Percentiles rank a stretch among this genome's conserved stretches.
Conservation (phyloP, 1,284 basidiomycete species). For the Ganoderma leucocontextum region DNA sequence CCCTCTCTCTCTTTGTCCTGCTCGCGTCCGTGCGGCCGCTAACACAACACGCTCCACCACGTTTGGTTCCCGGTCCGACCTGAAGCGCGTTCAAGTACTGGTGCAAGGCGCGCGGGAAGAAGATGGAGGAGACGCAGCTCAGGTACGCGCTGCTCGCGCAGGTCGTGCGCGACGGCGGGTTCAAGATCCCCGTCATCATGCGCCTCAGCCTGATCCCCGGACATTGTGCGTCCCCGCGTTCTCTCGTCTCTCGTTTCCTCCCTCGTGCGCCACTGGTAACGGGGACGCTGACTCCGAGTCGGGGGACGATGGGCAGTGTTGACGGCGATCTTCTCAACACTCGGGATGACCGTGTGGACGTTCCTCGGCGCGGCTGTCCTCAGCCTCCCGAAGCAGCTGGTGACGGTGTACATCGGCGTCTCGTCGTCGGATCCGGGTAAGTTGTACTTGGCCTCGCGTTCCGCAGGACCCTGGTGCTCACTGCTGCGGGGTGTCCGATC, state of each 20-base stretch:
- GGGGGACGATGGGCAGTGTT: constrained; percentile 47
- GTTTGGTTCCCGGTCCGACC: no score
- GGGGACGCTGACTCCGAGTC: no score
- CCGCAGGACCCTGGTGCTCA: background rate
- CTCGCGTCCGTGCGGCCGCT: background rate
- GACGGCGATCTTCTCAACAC: constrained; percentile 82
- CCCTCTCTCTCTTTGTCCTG: background rate
- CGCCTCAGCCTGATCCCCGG: constrained; percentile 83
- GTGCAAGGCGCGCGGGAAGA: constrained; percentile 69
- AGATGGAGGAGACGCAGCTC: constrained; percentile 74
- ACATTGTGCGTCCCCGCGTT: constrained; percentile 56
- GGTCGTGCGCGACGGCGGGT: constrained; percentile 82
- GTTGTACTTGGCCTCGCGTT: background rate
- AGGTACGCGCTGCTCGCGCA: constrained; percentile 80
- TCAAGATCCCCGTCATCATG: constrained; percentile 76
- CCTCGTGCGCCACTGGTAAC: no score
- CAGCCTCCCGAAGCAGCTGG: constrained; percentile 83
- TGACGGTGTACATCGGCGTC: constrained; percentile 78
- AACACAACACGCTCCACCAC: background rate
- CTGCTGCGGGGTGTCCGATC: background rate
- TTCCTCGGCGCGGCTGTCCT: constrained; percentile 77
- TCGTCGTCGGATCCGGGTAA: constrained; percentile 43
- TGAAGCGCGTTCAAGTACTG: constrained; percentile 65
- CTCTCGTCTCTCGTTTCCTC: no score
- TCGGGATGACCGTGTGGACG: constrained; percentile 76